These are phyloP conservation scores for Fusarium sp. DNA, from an alignment of 2,329 filamentous ascomycete genomes.

Conservation along the genomic window DNA sequence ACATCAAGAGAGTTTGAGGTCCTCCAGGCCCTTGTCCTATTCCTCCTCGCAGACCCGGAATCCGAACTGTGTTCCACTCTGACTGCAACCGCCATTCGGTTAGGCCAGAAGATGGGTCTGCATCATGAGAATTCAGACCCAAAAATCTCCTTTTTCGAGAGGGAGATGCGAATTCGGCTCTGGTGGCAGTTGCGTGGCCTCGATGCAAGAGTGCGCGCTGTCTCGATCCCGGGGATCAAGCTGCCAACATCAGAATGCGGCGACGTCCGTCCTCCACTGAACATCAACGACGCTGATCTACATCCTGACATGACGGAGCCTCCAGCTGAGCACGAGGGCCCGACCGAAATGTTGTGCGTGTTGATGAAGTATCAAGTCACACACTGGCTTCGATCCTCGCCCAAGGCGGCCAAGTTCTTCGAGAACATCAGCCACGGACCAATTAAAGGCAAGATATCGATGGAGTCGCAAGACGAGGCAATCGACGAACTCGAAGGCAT, in stretches of 20 bases:
- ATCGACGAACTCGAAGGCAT: conserved; percentile 45
- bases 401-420: conserved; percentile 32
- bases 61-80: conserved; percentile 44
- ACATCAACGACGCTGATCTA: conserved; percentile 67
- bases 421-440: conserved; percentile 22
- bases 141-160: conserved; percentile 38
- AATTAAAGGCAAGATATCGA: conserved; percentile 8
- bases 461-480: conserved; percentile 32
- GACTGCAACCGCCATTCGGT: conserved; percentile 33
- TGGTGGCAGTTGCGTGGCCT: conserved; percentile 46
- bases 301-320: conserved; percentile 61
- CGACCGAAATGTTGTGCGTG: conserved; percentile 66
- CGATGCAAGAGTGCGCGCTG: conserved; percentile 23
- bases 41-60: conserved; percentile 47
- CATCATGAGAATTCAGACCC: conserved; percentile 23
- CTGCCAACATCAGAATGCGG: conserved; percentile 14
- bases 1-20: conserved; percentile 45
- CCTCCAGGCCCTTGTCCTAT: conserved; percentile 46
- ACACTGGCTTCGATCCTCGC: conserved; percentile 42
- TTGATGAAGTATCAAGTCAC: conserved; percentile 48
- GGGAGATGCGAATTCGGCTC: conserved; percentile 44
- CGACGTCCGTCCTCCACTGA: conserved; percentile 58
- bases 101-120: conserved; percentile 44
- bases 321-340: conserved; percentile 58
- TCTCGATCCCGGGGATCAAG: conserved; percentile 10